These are phyloP conservation scores for Hemileia vastatrix DNA, from an alignment of 1,284 basidiomycete genomes.

Conservation along the genomic window DNA sequence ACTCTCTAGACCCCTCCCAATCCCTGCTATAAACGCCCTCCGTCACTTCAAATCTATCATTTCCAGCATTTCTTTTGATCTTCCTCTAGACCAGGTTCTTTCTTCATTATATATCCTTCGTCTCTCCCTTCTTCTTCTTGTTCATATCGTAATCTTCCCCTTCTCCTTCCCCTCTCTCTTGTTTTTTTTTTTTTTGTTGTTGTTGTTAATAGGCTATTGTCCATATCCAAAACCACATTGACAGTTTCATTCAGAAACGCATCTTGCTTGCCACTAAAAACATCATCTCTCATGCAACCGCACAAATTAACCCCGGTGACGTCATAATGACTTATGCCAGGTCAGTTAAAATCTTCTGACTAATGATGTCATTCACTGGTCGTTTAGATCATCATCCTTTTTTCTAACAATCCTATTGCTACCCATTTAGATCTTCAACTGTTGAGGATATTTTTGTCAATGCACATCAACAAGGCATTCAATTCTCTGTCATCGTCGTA, in stretches of 20 bases:
- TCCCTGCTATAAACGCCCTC: not conserved
- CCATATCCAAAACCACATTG: slow-evolving; percentile 71
- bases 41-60: not conserved
- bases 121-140: not conserved
- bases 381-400: not conserved
- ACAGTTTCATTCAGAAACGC: slow-evolving; percentile 84
- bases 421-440: slow-evolving; percentile 64
- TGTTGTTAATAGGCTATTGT: slow-evolving; percentile 83
- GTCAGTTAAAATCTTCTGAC: slow-evolving; percentile 46
- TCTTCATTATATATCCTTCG: too few species aligned
- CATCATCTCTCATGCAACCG: slow-evolving; percentile 75
- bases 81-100: not conserved
- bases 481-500: slow-evolving; percentile 85
- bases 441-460: slow-evolving; percentile 80
- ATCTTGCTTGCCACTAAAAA: slow-evolving; percentile 89
- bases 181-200: not conserved
- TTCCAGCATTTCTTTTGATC: not conserved
- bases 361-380: not conserved
- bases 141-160: too few species aligned
- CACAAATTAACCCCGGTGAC: slow-evolving; percentile 89
- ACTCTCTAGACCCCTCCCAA: too few species aligned
- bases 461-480: slow-evolving; percentile 55
- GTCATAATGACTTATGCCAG: slow-evolving; percentile 86
- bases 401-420: slow-evolving; percentile 1
- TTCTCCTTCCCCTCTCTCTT: not conserved